Base-by-base conservation (phyloP, 1,284 basidiomycete species). In the Pseudozyma sp. region DNA sequence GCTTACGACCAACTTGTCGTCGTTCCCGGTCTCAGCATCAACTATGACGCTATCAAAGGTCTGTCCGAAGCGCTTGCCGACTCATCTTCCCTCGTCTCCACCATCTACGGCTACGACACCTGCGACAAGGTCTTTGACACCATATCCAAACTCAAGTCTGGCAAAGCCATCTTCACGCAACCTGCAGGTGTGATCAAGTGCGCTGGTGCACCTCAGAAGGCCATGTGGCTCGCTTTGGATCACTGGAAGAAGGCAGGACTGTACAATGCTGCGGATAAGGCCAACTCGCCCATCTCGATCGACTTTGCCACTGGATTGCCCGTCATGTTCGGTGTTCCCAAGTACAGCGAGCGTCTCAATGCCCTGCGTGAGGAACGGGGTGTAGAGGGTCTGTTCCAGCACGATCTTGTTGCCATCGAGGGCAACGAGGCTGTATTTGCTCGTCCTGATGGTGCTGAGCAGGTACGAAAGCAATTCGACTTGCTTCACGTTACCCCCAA, bases 171-270 rank as follows among this genome's bases (percentile, higher is more conserved):
- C 80, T 98, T 99, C 87, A 98, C 96, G 0, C 96, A 98, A 85
- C 96, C 95, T 35, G 90, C 92, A n/a, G 94, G 95, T 21, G 87
- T 94, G 25, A 90, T 98, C 85, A 98, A 98, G 87, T 98, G 95
- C 85, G 93, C 95, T 58, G 96, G 96, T 86, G 94, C 86, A 25
- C 86, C 86, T 70, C 88, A 86, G 63, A 86, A 86, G 70, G 80
- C 83, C 55, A 81, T 83, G 83, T 84, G 79, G 80, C 51, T 82
- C 16, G 81, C 80, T 0, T 47, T 78, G n/a, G 78, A 83, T 64
- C 64, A 78, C 65, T 83, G 82, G 82, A 74, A 71, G 54, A 72
- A 76, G 57, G 34, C 44, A 3, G 78, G 77, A 1, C 63, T 80
- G 18, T 79, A 73, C 69, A 75, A 75, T 48, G 59, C 71, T 42